Percentiles rank a stretch among this genome's conserved stretches.
These are phyloP conservation scores for Dacryopinax spathularia DNA, from an alignment of 768 basidiomycete genomes.

Conservation along the genomic window DNA sequence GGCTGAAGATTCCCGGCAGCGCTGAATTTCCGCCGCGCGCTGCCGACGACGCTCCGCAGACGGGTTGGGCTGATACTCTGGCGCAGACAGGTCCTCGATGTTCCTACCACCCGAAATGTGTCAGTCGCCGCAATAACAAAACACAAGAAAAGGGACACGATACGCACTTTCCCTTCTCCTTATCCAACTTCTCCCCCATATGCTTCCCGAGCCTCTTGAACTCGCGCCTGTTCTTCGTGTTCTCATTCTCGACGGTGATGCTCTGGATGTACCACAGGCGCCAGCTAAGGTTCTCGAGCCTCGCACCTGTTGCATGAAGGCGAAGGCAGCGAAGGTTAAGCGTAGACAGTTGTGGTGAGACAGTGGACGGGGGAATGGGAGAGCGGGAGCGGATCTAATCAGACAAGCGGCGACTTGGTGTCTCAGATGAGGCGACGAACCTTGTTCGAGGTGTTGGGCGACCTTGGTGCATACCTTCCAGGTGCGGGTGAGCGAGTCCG, in stretches of 20 bases:
- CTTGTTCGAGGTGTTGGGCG: constrained; percentile 62
- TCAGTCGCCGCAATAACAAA: background rate
- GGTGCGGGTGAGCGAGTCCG: constrained; percentile 73
- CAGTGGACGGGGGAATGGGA: too few relatives aligned
- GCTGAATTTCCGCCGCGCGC: constrained; percentile 70
- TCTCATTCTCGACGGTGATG: constrained; percentile 82
- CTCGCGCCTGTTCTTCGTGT: constrained; percentile 74
- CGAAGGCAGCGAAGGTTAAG: background rate
- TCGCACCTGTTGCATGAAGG: constrained; percentile 36
- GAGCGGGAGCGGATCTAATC: background rate
- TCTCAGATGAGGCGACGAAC: background rate
- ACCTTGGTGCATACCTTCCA: constrained; percentile 93
- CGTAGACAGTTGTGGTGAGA: too few relatives aligned
- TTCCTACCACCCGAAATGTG: constrained; percentile 33
- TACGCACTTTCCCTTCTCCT: constrained; percentile 77
- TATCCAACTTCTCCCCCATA: constrained; percentile 87
- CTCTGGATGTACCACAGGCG: constrained; percentile 85
- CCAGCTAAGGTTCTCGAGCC: constrained; percentile 86
- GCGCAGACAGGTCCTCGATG: constrained; percentile 73
- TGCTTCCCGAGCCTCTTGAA: constrained; percentile 77
- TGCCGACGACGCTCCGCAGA: constrained; percentile 67
- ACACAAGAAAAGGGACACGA: too few relatives aligned
- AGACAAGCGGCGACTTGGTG: background rate
- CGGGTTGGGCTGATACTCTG: constrained; percentile 65
- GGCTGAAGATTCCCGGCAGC: constrained; percentile 41